Evolutionary conservation across 805 yeast genomes (phyloP).

Genomic region (Suhomyces xylopsoci): DNA sequence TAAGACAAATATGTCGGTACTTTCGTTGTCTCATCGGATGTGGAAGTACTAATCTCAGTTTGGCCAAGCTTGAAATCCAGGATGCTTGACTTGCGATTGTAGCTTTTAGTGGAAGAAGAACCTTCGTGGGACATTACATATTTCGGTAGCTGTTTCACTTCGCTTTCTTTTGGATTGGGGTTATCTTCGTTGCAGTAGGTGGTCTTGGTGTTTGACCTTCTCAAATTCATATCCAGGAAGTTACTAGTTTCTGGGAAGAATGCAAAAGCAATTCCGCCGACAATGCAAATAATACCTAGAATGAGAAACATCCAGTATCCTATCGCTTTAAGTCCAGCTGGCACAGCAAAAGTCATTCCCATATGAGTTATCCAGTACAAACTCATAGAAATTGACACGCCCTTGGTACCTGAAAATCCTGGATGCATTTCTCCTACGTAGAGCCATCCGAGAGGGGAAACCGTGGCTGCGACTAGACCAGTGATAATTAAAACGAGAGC

Average conservation of each 20-base stretch:
- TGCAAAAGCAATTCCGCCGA: conserved; percentile 27
- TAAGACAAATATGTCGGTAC: not conserved
- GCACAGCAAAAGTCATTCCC: conserved; percentile 37
- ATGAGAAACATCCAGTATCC: conserved; percentile 41
- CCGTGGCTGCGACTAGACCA: conserved; percentile 45
- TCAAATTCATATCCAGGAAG: conserved; percentile 21
- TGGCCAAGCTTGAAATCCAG: not conserved
- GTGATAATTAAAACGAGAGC: conserved; percentile 45
- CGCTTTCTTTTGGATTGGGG: not conserved
- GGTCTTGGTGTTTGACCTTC: conserved; percentile 8
- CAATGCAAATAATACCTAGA: conserved; percentile 32
- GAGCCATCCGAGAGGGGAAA: conserved; percentile 48
- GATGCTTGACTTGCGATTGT: not conserved
- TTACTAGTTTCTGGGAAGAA: conserved; percentile 46
- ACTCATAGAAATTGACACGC: conserved; percentile 45
- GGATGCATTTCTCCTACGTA: conserved; percentile 52
- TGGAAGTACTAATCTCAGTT: not conserved
- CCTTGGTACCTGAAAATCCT: conserved; percentile 42
- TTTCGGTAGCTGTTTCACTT: not conserved
- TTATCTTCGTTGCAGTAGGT: not conserved
- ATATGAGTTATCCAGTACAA: conserved; percentile 44
- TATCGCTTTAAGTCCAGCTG: conserved; percentile 32
- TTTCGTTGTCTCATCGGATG: not conserved
- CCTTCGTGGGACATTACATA: not conserved
- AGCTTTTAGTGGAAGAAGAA: not conserved